Percentiles rank a stretch among this genome's conserved stretches.
These are phyloP conservation scores for Rhodotorula sp. DNA, from an alignment of 1,284 basidiomycete genomes.

Conservation along the genomic window DNA sequence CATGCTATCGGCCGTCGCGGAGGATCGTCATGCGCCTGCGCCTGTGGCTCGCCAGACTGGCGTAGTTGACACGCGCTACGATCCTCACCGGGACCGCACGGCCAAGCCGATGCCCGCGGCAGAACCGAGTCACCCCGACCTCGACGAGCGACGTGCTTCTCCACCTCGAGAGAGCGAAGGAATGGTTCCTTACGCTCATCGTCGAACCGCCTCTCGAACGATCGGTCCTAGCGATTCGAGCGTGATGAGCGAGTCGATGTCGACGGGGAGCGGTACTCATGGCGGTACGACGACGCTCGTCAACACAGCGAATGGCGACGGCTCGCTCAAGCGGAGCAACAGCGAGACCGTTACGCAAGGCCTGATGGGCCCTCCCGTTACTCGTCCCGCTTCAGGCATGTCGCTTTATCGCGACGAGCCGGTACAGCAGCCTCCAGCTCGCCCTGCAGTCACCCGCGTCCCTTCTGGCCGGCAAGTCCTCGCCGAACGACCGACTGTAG, in stretches of 20 bases:
- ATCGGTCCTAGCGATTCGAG: neutral
- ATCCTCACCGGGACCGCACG: neutral
- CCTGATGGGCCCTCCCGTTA: neutral
- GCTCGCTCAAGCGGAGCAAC: slow-evolving; percentile 24
- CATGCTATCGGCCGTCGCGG: slow-evolving; percentile 13
- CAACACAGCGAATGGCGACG: neutral
- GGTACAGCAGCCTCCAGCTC: neutral
- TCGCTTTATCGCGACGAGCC: slow-evolving; percentile 29
- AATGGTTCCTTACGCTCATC: slow-evolving; percentile 20
- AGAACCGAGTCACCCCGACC: neutral
- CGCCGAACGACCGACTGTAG: neutral
- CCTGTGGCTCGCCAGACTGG: neutral
- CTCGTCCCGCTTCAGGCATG: slow-evolving; percentile 9
- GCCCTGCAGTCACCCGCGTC: neutral
- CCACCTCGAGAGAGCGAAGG: slow-evolving; percentile 17
- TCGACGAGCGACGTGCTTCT: slow-evolving; percentile 18
- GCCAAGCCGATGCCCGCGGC: slow-evolving; percentile 3
- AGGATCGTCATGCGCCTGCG: neutral
- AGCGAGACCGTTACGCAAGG: slow-evolving; percentile 25
- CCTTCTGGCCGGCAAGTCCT: slow-evolving; percentile 2
- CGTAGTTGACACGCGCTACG: slow-evolving; percentile 12
- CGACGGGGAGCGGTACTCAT: slow-evolving; percentile 10
- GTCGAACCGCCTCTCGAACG: slow-evolving; percentile 6
- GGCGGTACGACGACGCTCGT: slow-evolving; percentile 15
- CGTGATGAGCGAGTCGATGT: slow-evolving; percentile 5